phyloP scores from a whole-genome alignment of 257 asterid genomes.

The Eucommia ulmoides region DNA sequence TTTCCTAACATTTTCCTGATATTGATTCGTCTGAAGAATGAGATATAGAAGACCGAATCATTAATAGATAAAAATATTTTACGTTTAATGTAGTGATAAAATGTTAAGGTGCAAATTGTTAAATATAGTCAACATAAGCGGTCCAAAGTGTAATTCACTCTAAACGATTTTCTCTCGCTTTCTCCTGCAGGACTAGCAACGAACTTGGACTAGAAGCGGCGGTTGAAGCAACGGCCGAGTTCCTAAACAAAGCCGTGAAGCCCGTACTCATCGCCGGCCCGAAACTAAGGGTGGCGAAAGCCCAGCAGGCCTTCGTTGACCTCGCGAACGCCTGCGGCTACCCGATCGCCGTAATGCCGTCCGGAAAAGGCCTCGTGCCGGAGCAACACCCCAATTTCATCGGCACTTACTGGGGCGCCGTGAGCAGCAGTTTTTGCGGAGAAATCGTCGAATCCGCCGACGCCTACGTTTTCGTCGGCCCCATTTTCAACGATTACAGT shows the following conservation, averaged over 20 bases:
- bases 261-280: slow-evolving; percentile 14
- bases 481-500: slow-evolving; percentile 14
- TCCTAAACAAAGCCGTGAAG: slow-evolving; percentile 12
- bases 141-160: no score
- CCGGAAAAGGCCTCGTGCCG: slow-evolving; percentile 13
- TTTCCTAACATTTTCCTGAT: no score
- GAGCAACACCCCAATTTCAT: slow-evolving; percentile 10
- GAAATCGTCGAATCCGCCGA: slow-evolving; percentile 18
- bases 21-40: no score
- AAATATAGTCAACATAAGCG: no score
- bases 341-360: slow-evolving; percentile 7
- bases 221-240: slow-evolving; percentile 2
- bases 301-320: slow-evolving; percentile 7
- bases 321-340: slow-evolving; percentile 11
- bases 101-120: no score
- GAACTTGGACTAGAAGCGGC: background rate
- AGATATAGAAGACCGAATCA: no score
- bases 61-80: no score
- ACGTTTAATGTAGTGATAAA: no score
- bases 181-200: background rate
- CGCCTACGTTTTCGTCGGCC: slow-evolving; percentile 13
- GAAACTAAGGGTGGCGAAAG: slow-evolving; percentile 11
- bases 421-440: slow-evolving; percentile 11
- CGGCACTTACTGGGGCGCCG: slow-evolving; percentile 17
- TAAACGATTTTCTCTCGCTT: background rate